phyloP scores from a whole-genome alignment of 2,329 filamentous ascomycete species.

The Pezicula neosporulosa region DNA sequence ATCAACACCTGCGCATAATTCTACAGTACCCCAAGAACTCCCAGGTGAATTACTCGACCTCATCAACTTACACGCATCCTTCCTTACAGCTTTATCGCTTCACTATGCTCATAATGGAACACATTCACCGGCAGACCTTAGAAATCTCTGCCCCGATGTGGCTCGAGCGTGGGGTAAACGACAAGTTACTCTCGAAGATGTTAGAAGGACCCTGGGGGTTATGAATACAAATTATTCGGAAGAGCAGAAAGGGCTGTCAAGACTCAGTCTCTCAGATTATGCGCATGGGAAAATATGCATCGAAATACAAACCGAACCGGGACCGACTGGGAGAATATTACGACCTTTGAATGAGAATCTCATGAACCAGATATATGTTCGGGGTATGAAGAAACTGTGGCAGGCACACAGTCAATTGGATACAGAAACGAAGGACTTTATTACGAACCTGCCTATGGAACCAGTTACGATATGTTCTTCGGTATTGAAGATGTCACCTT shows the following conservation, averaged over 20 bases:
- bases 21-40: constrained; percentile 24
- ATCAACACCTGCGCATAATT: constrained; percentile 6
- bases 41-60: constrained; percentile 55
- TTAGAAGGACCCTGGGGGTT: constrained; percentile 65
- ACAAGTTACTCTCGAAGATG: constrained; percentile 60
- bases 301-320: constrained; percentile 38
- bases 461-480: constrained; percentile 49
- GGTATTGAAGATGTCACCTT: constrained; percentile 48
- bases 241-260: constrained; percentile 32
- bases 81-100: constrained; percentile 64
- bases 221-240: constrained; percentile 31
- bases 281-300: constrained; percentile 55
- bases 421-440: constrained; percentile 35
- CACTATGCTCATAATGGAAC: constrained; percentile 68
- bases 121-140: constrained; percentile 59
- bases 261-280: constrained; percentile 44
- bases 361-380: constrained; percentile 51
- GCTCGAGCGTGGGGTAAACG: constrained; percentile 71
- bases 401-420: constrained; percentile 15
- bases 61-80: constrained; percentile 60
- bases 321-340: constrained; percentile 23
- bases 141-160: constrained; percentile 56
- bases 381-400: constrained; percentile 47
- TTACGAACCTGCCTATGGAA: constrained; percentile 53
- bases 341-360: constrained; percentile 45